phyloP scores from a whole-genome alignment of 1,139 yeast species.

The Taphrina betulina region DNA sequence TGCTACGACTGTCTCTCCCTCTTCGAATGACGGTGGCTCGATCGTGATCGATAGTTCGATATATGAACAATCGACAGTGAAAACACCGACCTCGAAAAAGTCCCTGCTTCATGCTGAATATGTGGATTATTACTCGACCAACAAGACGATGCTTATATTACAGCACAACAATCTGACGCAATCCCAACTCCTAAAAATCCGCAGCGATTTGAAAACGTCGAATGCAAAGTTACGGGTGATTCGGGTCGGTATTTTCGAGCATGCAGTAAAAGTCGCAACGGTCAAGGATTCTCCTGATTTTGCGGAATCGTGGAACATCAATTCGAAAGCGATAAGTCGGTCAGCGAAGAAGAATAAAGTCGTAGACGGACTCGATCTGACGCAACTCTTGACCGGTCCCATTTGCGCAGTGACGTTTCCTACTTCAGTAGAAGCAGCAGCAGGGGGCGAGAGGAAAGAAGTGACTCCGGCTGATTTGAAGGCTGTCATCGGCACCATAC shows the following conservation, averaged over 20 bases:
- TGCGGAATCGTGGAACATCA: not conserved
- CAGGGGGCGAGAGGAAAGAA: not conserved
- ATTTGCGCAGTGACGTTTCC: constrained; percentile 22
- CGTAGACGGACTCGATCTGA: constrained; percentile 4
- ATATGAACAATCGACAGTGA: constrained; percentile 8
- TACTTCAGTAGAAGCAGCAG: not conserved
- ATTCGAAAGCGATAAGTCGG: constrained; percentile 5
- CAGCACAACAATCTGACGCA: constrained; percentile 32
- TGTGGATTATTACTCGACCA: constrained; percentile 14
- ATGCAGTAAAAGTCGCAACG: constrained; percentile 23
- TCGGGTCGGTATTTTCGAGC: constrained; percentile 22
- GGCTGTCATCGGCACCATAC: constrained; percentile 1
- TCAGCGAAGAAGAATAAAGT: constrained; percentile 12
- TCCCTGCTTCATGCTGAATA: constrained; percentile 28
- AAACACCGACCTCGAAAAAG: constrained; percentile 22
- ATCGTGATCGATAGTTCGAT: constrained; percentile 19
- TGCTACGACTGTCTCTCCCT: constrained; percentile 1
- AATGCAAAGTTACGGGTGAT: constrained; percentile 19
- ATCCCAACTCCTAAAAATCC: constrained; percentile 21
- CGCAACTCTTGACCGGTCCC: constrained; percentile 26
- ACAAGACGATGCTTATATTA: constrained; percentile 17
- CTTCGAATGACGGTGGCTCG: constrained; percentile 8
- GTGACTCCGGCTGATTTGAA: constrained; percentile 8
- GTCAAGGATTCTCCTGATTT: not conserved
- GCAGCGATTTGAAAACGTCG: constrained; percentile 9